A percentile compares a stretch with the other conserved stretches of the same genome.
Evolutionary conservation across 2,329 filamentous ascomycete species (phyloP).

Genomic region (Trichophaea hybrida): DNA sequence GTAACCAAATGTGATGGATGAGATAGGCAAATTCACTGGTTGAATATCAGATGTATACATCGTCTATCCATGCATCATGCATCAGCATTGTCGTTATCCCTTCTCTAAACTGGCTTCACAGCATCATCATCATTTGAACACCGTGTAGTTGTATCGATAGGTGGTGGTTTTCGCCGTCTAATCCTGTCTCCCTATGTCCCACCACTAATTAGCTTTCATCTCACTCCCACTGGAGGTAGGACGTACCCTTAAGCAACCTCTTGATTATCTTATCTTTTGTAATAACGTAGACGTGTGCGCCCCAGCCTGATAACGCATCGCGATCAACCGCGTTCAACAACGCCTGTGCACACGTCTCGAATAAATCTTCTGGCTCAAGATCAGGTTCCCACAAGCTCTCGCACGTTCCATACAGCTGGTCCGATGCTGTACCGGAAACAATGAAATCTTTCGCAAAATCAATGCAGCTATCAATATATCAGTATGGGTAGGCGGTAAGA

Average conservation of each 20-base stretch:
- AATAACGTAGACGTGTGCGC: conserved; percentile 97
- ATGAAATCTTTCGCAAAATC: conserved; percentile 99
- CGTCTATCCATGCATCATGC: no score
- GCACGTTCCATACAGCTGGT: conserved; percentile 97
- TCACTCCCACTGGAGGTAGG: neutral
- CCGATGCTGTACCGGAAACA: conserved; percentile 85
- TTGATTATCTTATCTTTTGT: conserved; percentile 99
- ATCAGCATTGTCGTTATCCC: neutral
- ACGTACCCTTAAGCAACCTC: conserved; percentile 84
- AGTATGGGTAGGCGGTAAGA: neutral
- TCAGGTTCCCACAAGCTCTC: conserved; percentile 96
- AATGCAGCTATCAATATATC: conserved; percentile 47
- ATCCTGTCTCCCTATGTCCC: conserved; percentile 19
- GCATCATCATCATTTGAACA: neutral
- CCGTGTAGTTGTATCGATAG: neutral
- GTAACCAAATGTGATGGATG: no score
- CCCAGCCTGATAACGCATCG: conserved; percentile 66
- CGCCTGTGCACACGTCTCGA: conserved; percentile 95
- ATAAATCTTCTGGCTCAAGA: conserved; percentile 83
- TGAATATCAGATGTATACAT: no score
- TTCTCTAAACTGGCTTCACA: neutral
- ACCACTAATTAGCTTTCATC: neutral
- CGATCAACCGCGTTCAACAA: conserved; percentile 90
- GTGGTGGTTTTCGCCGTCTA: conserved; percentile 1
- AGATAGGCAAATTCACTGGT: no score